These are phyloP conservation scores for Dactylellina haptotyla DNA, from an alignment of 2,329 filamentous ascomycete genomes.

Conservation along the genomic window DNA sequence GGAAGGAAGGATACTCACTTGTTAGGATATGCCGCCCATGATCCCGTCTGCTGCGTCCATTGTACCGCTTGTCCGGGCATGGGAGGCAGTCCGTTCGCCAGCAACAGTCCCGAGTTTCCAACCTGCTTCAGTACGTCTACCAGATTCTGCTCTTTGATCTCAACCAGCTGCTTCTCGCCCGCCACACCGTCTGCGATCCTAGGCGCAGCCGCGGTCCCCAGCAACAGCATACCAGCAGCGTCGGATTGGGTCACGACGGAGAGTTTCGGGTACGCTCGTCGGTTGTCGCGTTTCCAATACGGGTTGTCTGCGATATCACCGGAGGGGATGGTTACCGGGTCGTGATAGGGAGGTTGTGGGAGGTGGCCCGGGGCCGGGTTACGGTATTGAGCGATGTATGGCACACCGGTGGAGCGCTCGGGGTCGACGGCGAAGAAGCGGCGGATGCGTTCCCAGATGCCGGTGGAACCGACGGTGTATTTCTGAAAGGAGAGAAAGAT, in stretches of 20 bases:
- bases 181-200: slow-evolving; percentile 83
- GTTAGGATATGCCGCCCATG: slow-evolving; percentile 76
- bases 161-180: slow-evolving; percentile 78
- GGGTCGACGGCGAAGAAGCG: slow-evolving; percentile 81
- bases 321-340: slow-evolving; percentile 84
- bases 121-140: slow-evolving; percentile 78
- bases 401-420: slow-evolving; percentile 88
- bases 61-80: slow-evolving; percentile 74
- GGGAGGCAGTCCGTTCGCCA: slow-evolving; percentile 84
- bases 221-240: slow-evolving; percentile 81
- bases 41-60: slow-evolving; percentile 66
- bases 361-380: slow-evolving; percentile 80
- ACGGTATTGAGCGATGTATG: slow-evolving; percentile 91
- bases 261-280: slow-evolving; percentile 81
- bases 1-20: slow-evolving; percentile 68
- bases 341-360: slow-evolving; percentile 78
- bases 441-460: slow-evolving; percentile 87
- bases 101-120: slow-evolving; percentile 68
- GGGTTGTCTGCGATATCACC: slow-evolving; percentile 89
- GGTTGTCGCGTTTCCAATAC: slow-evolving; percentile 93
- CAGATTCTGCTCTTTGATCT: slow-evolving; percentile 76
- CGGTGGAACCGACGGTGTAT: slow-evolving; percentile 90
- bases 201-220: slow-evolving; percentile 82
- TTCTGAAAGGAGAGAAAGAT: slow-evolving; percentile 76
- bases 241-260: slow-evolving; percentile 85